Percentiles rank a stretch among this genome's conserved stretches.
Evolutionary conservation across 2,329 filamentous ascomycete species (phyloP).

Genomic region (Byssochlamys sp.): DNA sequence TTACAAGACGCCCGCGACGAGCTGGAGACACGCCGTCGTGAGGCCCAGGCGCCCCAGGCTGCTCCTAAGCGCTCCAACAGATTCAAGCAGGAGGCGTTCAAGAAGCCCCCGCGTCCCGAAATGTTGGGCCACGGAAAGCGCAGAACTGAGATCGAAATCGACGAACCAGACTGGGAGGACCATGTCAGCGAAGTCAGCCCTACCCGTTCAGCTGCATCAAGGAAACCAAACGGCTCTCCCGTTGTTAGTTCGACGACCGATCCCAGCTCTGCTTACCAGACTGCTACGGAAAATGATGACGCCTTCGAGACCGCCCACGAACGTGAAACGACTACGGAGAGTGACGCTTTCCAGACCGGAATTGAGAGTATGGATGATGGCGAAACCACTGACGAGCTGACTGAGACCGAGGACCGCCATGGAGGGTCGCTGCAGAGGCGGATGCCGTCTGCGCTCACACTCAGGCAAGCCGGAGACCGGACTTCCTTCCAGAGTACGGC

Average conservation of each 20-base stretch:
- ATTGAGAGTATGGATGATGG: conserved; percentile 55
- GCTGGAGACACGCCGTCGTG: conserved; percentile 58
- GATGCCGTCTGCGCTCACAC: conserved; percentile 28
- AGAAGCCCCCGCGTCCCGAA: conserved; percentile 65
- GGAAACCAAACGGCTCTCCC: conserved; percentile 18
- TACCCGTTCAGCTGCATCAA: conserved; percentile 35
- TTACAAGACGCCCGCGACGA: conserved; percentile 92
- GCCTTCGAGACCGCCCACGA: conserved; percentile 70
- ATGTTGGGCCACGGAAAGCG: conserved; percentile 64
- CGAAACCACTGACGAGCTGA: conserved; percentile 69
- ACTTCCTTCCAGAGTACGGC: conserved; percentile 76
- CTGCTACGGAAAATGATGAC: conserved; percentile 64
- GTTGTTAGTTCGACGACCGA: conserved; percentile 31
- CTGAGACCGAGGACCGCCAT: conserved; percentile 65
- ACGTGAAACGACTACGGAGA: conserved; percentile 64
- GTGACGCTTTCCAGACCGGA: conserved; percentile 92
- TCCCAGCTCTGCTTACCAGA: conserved; percentile 64
- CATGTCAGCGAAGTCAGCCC: conserved; percentile 54
- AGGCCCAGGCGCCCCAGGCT: conserved; percentile 36
- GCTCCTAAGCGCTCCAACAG: conserved; percentile 15
- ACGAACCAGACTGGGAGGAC: conserved; percentile 87
- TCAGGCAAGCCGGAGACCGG: conserved; percentile 46
- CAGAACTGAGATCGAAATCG: conserved; percentile 66
- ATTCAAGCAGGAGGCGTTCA: conserved; percentile 47
- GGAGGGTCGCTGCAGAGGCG: conserved; percentile 22